Base-by-base conservation (phyloP, 805 yeast species). In the Ogataea neopini region DNA sequence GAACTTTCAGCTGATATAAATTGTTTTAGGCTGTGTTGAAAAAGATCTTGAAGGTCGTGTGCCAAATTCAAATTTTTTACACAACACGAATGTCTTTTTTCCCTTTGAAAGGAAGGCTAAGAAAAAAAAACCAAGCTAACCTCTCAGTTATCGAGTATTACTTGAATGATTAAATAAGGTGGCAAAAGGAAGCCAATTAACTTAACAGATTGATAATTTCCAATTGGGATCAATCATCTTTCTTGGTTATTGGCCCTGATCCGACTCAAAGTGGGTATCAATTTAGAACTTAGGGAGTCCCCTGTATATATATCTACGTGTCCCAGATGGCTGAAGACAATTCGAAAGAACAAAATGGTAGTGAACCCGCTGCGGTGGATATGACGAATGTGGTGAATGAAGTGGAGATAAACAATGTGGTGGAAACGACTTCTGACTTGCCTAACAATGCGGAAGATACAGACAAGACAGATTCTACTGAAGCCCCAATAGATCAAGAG, bases 281-380 rank as follows among this genome's bases (percentile, higher is more conserved):
- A 39, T 39, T 28, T 33, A 29, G 11, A 39, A 4, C 26, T 5
- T 20, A 3, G 20, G 13, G 28, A 40, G 18, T 19, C 17, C n/a
- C 15, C 15, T 30, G 28, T 40, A 28, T 28, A 32, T 30, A 40
- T 30, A 40, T 15, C 22, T 40, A 40, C 44, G 44, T 40, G 44
- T 40, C 37, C 44, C 37, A 22, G 44, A 40, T 40, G 44, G 4
- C 44, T 20, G 37, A 40, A 40, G 26, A 20, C 25, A 28, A 29
- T 15, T 9, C 10, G 20, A 39, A 32, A 15, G 10, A 9, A 14
- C 37, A 40, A 9, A 40, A 15, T 22, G 30, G 22, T 5, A 14
- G 18, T 13, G 34, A 6, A n/a, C n/a, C n/a, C n/a, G n/a, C n/a
- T n/a, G n/a, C n/a, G n/a, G n/a, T n/a, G n/a, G n/a, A n/a, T n/a